Conservation (phyloP, 2,329 filamentous ascomycete species). For the Penicillium sp. region DNA sequence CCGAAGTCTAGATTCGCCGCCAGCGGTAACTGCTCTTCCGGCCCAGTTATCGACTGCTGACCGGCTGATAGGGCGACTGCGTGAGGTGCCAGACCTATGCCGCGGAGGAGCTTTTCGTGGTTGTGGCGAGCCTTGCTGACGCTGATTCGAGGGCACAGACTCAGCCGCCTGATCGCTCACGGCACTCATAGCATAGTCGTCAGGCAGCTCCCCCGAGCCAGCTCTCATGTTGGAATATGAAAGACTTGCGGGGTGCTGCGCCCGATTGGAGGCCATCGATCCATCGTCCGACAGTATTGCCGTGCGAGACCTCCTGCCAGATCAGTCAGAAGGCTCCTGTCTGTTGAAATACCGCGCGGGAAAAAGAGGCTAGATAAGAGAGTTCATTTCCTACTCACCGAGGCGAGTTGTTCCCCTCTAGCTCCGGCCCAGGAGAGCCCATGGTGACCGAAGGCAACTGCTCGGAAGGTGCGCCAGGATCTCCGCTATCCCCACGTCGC, state of each 20-base stretch:
- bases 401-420: constrained; percentile 12
- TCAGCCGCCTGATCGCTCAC: constrained; percentile 20
- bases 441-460: constrained; percentile 3
- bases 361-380: not conserved
- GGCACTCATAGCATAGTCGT: constrained; percentile 21
- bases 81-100: constrained; percentile 15
- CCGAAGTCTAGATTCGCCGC: constrained; percentile 20
- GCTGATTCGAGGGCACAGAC: constrained; percentile 11
- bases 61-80: constrained; percentile 17
- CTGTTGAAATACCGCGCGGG: not conserved
- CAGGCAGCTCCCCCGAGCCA: constrained; percentile 21
- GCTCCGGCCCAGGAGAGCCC: constrained; percentile 6
- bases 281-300: constrained; percentile 22
- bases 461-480: not conserved
- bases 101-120: constrained; percentile 14
- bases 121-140: constrained; percentile 15
- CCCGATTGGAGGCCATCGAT: constrained; percentile 24
- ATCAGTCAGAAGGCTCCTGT: constrained; percentile 16
- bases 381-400: constrained; percentile 19
- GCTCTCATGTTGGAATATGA: constrained; percentile 22
- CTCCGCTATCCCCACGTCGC: constrained; percentile 19
- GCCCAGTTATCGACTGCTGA: constrained; percentile 18
- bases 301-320: constrained; percentile 16
- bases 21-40: constrained; percentile 16
- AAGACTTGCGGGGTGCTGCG: constrained; percentile 24